These are phyloP conservation scores for Plectranthus barbatus DNA, from an alignment of 257 asterid species.

Conservation along the genomic window DNA sequence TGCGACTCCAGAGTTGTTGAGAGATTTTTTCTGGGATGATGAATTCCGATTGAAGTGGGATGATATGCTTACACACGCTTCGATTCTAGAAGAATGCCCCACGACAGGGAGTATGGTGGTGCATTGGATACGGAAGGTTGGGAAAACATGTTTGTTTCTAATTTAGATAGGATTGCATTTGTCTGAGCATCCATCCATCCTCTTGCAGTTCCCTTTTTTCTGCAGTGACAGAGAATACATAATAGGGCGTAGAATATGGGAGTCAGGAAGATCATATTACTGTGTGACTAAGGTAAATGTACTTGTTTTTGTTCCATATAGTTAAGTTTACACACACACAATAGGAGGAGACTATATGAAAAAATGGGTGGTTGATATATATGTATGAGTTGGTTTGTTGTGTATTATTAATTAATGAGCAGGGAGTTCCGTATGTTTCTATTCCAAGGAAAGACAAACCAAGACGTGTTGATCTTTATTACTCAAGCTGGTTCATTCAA, in stretches of 20 bases:
- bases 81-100: slow-evolving; percentile 69
- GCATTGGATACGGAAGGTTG: slow-evolving; percentile 88
- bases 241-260: slow-evolving; percentile 94
- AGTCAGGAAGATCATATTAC: slow-evolving; percentile 73
- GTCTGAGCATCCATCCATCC: background rate
- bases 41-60: slow-evolving; percentile 89
- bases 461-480: slow-evolving; percentile 75
- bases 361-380: too few species aligned
- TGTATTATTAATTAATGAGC: slow-evolving; percentile 4
- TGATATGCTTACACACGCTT: slow-evolving; percentile 69
- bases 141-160: background rate
- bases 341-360: too few species aligned
- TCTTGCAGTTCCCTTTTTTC: slow-evolving; percentile 87
- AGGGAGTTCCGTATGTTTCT: slow-evolving; percentile 73
- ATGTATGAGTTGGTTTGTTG: background rate
- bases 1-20: slow-evolving; percentile 76
- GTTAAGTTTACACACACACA: too few species aligned
- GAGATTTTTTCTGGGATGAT: slow-evolving; percentile 98
- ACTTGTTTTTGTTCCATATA: too few species aligned
- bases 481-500: slow-evolving; percentile 89
- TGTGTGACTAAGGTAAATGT: slow-evolving; percentile 69
- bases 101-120: slow-evolving; percentile 73
- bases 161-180: background rate
- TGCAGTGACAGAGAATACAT: slow-evolving; percentile 92
- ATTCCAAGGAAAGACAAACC: slow-evolving; percentile 70